A percentile compares a stretch with the other conserved stretches of the same genome.
Evolutionary conservation across 805 yeast species (phyloP).

Genomic region (Ascoidea tarda): DNA sequence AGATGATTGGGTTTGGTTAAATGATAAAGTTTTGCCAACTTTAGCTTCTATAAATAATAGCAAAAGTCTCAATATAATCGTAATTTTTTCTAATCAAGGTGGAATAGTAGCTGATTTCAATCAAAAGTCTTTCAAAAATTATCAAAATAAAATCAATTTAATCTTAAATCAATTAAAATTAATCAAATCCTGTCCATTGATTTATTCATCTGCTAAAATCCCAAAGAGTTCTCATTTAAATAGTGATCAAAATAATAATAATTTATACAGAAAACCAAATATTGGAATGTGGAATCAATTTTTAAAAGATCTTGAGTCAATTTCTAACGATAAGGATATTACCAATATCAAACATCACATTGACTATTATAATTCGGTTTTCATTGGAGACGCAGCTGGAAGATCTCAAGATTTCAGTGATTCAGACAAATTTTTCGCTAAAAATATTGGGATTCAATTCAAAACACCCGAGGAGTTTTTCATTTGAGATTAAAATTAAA

Average conservation of each 20-base stretch:
- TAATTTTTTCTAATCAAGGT: slow-evolving; percentile 82
- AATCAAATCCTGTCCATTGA: slow-evolving; percentile 47
- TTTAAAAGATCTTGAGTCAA: slow-evolving; percentile 21
- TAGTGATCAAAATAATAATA: slow-evolving; percentile 14
- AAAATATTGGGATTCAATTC: slow-evolving; percentile 36
- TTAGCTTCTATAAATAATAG: slow-evolving; percentile 9
- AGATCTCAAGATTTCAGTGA: slow-evolving; percentile 66
- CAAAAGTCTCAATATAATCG: slow-evolving; percentile 27
- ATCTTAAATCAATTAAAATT: slow-evolving; percentile 20
- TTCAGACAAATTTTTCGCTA: slow-evolving; percentile 62
- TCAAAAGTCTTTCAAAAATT: slow-evolving; percentile 21
- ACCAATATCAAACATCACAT: slow-evolving; percentile 13
- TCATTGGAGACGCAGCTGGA: slow-evolving; percentile 97
- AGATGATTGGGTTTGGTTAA: slow-evolving; percentile 66
- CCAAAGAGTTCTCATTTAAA: slow-evolving; percentile 11
- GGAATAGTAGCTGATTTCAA: slow-evolving; percentile 32
- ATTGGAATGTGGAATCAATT: slow-evolving; percentile 65
- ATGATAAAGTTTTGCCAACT: slow-evolving; percentile 16
- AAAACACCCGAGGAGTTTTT: slow-evolving; percentile 63
- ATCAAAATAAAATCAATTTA: slow-evolving; percentile 26
- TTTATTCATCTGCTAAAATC: slow-evolving; percentile 12
- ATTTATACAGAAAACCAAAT: slow-evolving; percentile 47
- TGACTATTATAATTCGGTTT: slow-evolving; percentile 35
- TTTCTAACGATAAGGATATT: not conserved
- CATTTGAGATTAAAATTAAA: not conserved